Evolutionary conservation across 768 basidiomycete species (phyloP), one percentile per base, ranked within the genome.

Genomic region (Mycena galopus): DNA sequence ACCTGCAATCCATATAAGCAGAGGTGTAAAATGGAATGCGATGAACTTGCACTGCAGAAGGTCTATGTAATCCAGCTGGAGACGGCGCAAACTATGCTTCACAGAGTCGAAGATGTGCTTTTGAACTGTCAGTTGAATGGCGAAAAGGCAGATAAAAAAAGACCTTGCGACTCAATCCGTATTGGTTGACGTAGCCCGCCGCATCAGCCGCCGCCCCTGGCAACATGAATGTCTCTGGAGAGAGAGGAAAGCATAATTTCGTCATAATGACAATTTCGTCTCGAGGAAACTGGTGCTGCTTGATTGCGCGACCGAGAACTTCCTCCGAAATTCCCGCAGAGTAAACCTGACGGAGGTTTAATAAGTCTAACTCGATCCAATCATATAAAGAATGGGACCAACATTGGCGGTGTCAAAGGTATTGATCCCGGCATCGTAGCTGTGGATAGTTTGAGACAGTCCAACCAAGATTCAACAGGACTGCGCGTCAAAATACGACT

Each of bases 21-120:
- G 23, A 25, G 17, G 8, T 16, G 33, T 53, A 4, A 6, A 29
- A 27, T n/a, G 1, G 19, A 39, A 42, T n/a, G 12, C 27, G 12
- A 67, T 9, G 14, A 27, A 32, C 9, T 37, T 68, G 84, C 87
- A 87, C 78, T 87, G 90, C 30, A 91, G 81, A 3, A 92, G 74
- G 75, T 92, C 91, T 66, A 92, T 85, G 65, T 91, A 88, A 63
- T n/a, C n/a, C n/a, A n/a, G n/a, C n/a, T n/a, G n/a, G n/a, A n/a
- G n/a, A n/a, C n/a, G n/a, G n/a, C n/a, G n/a, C n/a, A n/a, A n/a
- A n/a, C n/a, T n/a, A n/a, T n/a, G n/a, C n/a, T n/a, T n/a, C n/a
- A n/a, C n/a, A 90, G 89, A 61, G 80, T 78, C 65, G 85, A 92
- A 91, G 77, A 92, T 91, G 76, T 88, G 87, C 83, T 84, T 50